Evolutionary conservation across 768 basidiomycete species (phyloP), one percentile per base, ranked within the genome.

Genomic region (Pleurotus sapidus): DNA sequence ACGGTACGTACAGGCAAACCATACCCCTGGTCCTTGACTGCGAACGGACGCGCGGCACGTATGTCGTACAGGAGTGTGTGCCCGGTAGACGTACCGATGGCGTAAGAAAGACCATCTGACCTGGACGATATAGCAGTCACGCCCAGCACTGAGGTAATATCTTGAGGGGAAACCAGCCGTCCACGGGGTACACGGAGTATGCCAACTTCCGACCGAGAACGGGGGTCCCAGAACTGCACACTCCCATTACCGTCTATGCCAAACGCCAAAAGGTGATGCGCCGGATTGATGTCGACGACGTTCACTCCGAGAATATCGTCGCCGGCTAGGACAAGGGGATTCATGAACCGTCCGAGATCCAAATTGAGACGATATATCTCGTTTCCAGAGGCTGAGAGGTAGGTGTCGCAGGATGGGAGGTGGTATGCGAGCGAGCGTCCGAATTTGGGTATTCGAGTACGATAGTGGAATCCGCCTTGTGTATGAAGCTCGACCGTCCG

Each of bases 191-290:
- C 65, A 23, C 75, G 70, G 38, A 97, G 76, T 3, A 83, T 72
- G 0, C 92, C 94, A 0, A 93, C 90, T 25, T 82, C 72, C 0
- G 84, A 75, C 14, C 95, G 79, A 27, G 93, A 93, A 46, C 97
- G 82, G 3, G 88, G 91, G 71, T 99, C 97, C 95, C 95, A 99
- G 65, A 99, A 93, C 69, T 98, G 94, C 42, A 94, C 90, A 3
- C 88, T 84, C 15, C 93, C 91, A 59, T 82, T 81, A 3, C 90
- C 92, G 59, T 98, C 95, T 2, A 93, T 74, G 3, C 95, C 97
- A 65, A 98, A 94, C 3, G 87, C 85, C 63, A 94, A 81, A 1
- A 98, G 77, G 27, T 95, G 92, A 66, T 99, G 97, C 2, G 89
- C 90, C 3, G 93, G 85, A 68, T 98, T 98, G 65, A 98, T 82